Evolutionary conservation across 305 asterid species (phyloP).

Genomic region (Fraxinus dipetala): DNA sequence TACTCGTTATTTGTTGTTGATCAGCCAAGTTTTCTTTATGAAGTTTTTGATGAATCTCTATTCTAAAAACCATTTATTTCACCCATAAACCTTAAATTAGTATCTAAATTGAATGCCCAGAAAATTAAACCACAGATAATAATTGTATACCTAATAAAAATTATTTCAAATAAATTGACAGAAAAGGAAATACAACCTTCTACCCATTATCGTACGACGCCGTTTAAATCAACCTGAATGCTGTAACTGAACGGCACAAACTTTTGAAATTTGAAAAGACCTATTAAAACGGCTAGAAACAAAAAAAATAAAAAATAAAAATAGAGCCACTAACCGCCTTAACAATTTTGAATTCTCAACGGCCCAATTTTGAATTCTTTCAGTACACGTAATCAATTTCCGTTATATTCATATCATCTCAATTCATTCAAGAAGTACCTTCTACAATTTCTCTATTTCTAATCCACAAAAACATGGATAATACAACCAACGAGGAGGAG

Average conservation of each 20-base stretch:
- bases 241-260: not conserved
- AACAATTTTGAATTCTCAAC: not conserved
- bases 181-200: not conserved
- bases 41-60: not conserved
- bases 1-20: not conserved
- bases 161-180: too few relatives aligned
- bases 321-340: not conserved
- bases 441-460: not conserved
- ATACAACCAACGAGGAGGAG: not conserved
- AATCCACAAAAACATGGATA: not conserved
- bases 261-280: not conserved
- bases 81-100: not conserved
- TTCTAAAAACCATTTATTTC: not conserved
- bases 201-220: not conserved
- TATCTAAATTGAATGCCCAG: not conserved
- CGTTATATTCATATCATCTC: not conserved
- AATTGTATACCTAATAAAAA: not conserved
- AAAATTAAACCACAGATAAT: not conserved
- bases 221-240: not conserved
- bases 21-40: not conserved
- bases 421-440: not conserved
- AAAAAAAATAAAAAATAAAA: too few relatives aligned
- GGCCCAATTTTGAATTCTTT: not conserved
- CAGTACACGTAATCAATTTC: not conserved
- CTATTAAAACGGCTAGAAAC: not conserved